These are phyloP conservation scores for Fraxinus paxiana DNA, from an alignment of 305 asterid species.

Conservation along the genomic window DNA sequence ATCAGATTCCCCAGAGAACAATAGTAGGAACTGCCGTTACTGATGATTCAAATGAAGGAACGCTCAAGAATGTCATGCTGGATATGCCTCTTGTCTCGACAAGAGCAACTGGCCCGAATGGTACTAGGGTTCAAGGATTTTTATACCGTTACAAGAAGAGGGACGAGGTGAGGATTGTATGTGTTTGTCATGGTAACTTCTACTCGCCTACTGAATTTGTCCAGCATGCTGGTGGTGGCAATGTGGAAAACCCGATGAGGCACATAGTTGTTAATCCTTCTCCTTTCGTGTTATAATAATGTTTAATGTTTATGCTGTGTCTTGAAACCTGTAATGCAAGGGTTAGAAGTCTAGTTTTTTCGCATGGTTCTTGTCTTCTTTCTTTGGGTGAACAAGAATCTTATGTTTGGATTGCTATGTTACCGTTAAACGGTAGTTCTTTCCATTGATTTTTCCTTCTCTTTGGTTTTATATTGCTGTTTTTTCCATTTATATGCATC, in stretches of 20 bases:
- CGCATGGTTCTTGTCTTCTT: background rate
- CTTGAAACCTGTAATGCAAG: background rate
- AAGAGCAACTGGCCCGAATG: conserved; percentile 33
- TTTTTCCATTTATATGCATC: background rate
- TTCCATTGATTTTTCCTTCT: background rate
- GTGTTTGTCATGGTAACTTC: conserved; percentile 49
- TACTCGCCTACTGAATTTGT: conserved; percentile 47
- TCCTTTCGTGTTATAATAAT: conserved; percentile 20
- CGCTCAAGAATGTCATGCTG: conserved; percentile 21
- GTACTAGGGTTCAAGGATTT: conserved; percentile 36
- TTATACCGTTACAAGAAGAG: conserved; percentile 35
- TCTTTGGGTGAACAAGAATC: background rate
- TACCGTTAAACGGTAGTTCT: background rate
- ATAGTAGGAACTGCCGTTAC: conserved; percentile 10
- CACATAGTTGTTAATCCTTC: conserved; percentile 40
- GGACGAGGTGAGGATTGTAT: conserved; percentile 41
- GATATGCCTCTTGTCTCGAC: conserved; percentile 48
- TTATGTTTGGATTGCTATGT: background rate
- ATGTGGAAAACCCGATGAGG: conserved; percentile 38
- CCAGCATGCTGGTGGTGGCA: conserved; percentile 41
- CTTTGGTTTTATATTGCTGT: background rate
- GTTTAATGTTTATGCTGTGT: background rate
- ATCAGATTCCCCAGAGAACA: conserved; percentile 23
- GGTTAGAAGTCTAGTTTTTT: background rate
- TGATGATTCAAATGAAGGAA: conserved; percentile 18